phyloP scores from a whole-genome alignment of 345 rosid species.

The Combretum micranthum region DNA sequence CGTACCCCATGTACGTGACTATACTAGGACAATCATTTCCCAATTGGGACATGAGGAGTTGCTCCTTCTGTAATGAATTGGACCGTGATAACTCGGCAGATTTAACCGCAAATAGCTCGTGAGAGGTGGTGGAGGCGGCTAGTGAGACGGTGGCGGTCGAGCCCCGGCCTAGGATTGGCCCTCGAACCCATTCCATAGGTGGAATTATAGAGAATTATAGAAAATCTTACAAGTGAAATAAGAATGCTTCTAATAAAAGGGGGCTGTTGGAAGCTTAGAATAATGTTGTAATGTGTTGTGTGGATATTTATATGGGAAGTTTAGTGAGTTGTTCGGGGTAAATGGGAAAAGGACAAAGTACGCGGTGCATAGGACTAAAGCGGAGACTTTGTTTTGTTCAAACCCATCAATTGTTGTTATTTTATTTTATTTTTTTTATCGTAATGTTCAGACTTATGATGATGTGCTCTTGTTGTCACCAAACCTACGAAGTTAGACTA shows the following conservation, averaged over 20 bases:
- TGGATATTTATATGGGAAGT: too few species aligned
- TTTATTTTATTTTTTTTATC: not conserved
- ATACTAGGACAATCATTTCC: conserved; percentile 47
- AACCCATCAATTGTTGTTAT: too few species aligned
- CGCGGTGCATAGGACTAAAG: too few species aligned
- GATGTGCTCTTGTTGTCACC: conserved; percentile 8
- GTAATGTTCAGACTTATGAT: conserved; percentile 16
- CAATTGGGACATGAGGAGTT: conserved; percentile 39
- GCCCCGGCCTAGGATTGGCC: conserved; percentile 75
- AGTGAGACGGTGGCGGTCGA: conserved; percentile 78
- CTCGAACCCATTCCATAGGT: conserved; percentile 65
- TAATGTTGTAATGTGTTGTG: too few species aligned
- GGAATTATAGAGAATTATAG: too few species aligned
- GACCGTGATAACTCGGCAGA: conserved; percentile 51
- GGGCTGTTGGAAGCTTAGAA: too few species aligned
- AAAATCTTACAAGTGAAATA: too few species aligned
- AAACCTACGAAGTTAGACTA: not conserved
- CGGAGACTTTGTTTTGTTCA: too few species aligned
- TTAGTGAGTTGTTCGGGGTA: not conserved
- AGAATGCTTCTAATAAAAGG: too few species aligned
- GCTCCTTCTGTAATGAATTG: conserved; percentile 44
- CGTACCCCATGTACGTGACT: conserved; percentile 54
- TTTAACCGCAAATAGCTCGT: conserved; percentile 60
- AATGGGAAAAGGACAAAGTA: too few species aligned
- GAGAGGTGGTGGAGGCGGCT: conserved; percentile 38